Evolutionary conservation across 768 basidiomycete species (phyloP), one percentile per base, ranked within the genome.

Genomic region (Phylloporus sp.): DNA sequence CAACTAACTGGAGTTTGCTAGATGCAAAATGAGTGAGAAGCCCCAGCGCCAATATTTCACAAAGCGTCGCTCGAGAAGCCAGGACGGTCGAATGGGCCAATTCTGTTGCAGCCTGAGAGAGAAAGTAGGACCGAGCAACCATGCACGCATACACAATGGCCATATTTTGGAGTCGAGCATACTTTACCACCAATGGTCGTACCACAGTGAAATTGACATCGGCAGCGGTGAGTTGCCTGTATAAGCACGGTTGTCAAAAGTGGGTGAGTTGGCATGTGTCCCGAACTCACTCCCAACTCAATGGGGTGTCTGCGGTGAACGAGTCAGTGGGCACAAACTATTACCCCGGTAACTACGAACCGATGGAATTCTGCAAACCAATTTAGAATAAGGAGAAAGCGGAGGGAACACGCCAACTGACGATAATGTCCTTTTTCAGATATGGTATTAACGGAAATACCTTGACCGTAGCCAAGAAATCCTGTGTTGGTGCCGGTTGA

Each of bases 1-100:
- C 81, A 17, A 69, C 78, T 17, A 93, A 74, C 46, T 86, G 80
- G n/a, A 92, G 76, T 59, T 86, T 78, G 55, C 82, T 79, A 5
- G 77, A 76, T 1, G 87, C 82, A 58, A 88, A 93, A 26, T 76
- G 75, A 18, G 76, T 79, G 10, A 93, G 73, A 20, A 94, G 77
- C 59, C 96, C 96, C 72, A 90, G 81, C 9, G 94, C 91, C 17
- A 96, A 66, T 14, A 96, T 79, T 62, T 96, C 91, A 66, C 90
- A 94, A 9, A 94, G 74, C 24, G 75, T 82, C 5, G 91, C 93
- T 32, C 86, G 72, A 9, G 81, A 69, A 42, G 71, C 65, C 71
- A 87, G 84, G 44, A 96, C 74, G 14, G 77, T 80, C 9, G 89
- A 77, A 67, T 84, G 84, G 13, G 89, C 88, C 37, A 96, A 73